Base-by-base conservation (phyloP, 306 rosid species). In the Trichosanthes cucumerina region DNA sequence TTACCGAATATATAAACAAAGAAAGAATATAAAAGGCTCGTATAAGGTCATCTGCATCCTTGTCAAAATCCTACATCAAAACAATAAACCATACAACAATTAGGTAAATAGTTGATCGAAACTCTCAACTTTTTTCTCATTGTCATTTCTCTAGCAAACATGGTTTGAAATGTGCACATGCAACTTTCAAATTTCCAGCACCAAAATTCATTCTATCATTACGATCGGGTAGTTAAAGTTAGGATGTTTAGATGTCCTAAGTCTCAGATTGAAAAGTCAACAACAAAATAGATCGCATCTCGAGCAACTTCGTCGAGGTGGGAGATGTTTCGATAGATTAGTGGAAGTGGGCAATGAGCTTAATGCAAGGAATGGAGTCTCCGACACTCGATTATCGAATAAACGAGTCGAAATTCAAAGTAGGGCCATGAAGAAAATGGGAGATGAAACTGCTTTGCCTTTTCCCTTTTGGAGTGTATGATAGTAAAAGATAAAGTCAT, bases 1-100 rank as follows among this genome's bases (percentile, higher is more conserved):
- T 73, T 9, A 50, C 78, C 44, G 34, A 74, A 74, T 74, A 52
- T 34, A 74, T 74, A 74, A 74, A 74, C 63, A 28, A 74, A 34
- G 36, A 14, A 14, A 15, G 76, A 71, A 72, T 72, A 72, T 72
- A 1, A 46, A 36, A 15, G 41, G 14, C 21, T 46, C 15, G 59
- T 46, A 72, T 72, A 72, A 72, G 59, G 77, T 47, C 77, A 72
- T 26, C 41, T 46, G 77, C 77, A 72, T 24, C 77, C 57, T 72
- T 46, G 41, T 49, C 58, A 72, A 47, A 73, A 73, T 49, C 62
- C 78, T 9, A 50, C 78, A 26, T 73, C 56, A 73, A 28, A 73
- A 49, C 38, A 73, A 73, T 19, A 16, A 73, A 69, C n/a, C 53
- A 69, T 69, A 21, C 33, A 44, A 18, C 15, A 73, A 73, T 49